Percentiles rank a stretch among this genome's conserved stretches.
Conservation (phyloP, 805 yeast genomes). For the Candida quercuum region DNA sequence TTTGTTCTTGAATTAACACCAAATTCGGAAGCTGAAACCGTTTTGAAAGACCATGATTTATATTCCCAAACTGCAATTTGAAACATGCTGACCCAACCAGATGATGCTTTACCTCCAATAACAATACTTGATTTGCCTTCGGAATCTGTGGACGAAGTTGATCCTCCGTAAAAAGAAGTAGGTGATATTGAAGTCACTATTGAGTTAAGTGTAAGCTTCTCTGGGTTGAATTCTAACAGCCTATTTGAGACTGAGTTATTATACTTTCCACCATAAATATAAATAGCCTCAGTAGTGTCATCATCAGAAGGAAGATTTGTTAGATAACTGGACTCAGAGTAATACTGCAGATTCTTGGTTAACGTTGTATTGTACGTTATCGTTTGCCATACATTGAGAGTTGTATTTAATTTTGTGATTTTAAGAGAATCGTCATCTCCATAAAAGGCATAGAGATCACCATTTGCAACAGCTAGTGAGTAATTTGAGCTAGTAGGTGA, state of each 20-base stretch:
- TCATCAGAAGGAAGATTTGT: slow-evolving; percentile 30
- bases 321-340: slow-evolving; percentile 34
- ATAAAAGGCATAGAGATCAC: slow-evolving; percentile 18
- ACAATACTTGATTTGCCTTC: slow-evolving; percentile 43
- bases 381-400: slow-evolving; percentile 9
- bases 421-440: slow-evolving; percentile 3
- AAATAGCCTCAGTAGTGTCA: slow-evolving; percentile 30
- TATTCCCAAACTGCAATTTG: slow-evolving; percentile 74
- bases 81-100: slow-evolving; percentile 68
- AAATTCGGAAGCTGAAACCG: slow-evolving; percentile 26
- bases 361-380: slow-evolving; percentile 14
- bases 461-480: slow-evolving; percentile 18
- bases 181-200: slow-evolving; percentile 49
- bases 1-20: slow-evolving; percentile 47
- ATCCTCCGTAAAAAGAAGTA: slow-evolving; percentile 48
- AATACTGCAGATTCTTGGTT: slow-evolving; percentile 6
- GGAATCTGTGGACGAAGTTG: slow-evolving; percentile 32
- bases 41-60: slow-evolving; percentile 59
- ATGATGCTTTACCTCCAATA: slow-evolving; percentile 58
- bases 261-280: slow-evolving; percentile 48
- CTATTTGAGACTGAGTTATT: slow-evolving; percentile 31
- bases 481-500: slow-evolving; percentile 18
- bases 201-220: slow-evolving; percentile 27
- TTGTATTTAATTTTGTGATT: slow-evolving; percentile 9
- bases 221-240: slow-evolving; percentile 39